Conservation (phyloP, 1,284 basidiomycete genomes). For the Pseudozyma tsukubaensis region DNA sequence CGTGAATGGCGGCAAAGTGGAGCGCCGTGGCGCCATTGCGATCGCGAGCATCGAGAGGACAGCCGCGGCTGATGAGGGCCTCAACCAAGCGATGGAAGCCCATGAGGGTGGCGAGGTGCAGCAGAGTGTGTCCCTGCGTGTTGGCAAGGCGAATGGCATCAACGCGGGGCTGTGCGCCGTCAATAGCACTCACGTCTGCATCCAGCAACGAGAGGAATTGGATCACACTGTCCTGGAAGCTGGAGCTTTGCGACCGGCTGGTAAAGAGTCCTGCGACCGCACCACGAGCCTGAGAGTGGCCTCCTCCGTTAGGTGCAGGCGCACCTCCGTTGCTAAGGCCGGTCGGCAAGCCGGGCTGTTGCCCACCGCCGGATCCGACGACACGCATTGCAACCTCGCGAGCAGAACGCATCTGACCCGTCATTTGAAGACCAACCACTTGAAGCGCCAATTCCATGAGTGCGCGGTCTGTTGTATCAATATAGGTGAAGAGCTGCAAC, state of each 20-base stretch:
- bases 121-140: constrained; percentile 71
- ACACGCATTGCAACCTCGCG: constrained; percentile 81
- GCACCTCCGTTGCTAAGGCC: constrained; percentile 16
- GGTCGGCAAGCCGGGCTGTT: constrained; percentile 35
- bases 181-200: constrained; percentile 25
- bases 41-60: constrained; percentile 86
- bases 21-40: constrained; percentile 89
- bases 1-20: constrained; percentile 83
- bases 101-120: constrained; percentile 87
- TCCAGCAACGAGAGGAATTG: constrained; percentile 82
- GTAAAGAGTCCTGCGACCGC: constrained; percentile 51
- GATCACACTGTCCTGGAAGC: constrained; percentile 81
- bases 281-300: constrained; percentile 38
- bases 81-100: constrained; percentile 79
- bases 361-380: constrained; percentile 63
- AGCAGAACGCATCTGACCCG: constrained; percentile 90
- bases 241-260: constrained; percentile 69
- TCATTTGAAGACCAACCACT: constrained; percentile 95
- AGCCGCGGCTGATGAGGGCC: constrained; percentile 79
- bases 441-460: constrained; percentile 95
- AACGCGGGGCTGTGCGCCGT: constrained; percentile 17
- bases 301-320: constrained; percentile 13
- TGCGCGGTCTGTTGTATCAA: constrained; percentile 87
- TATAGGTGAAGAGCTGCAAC: constrained; percentile 77
- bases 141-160: constrained; percentile 70